Evolutionary conservation across 1,284 basidiomycete genomes (phyloP), one percentile per base, ranked within the genome.

Genomic region (Cutaneotrichosporon cavernicola): DNA sequence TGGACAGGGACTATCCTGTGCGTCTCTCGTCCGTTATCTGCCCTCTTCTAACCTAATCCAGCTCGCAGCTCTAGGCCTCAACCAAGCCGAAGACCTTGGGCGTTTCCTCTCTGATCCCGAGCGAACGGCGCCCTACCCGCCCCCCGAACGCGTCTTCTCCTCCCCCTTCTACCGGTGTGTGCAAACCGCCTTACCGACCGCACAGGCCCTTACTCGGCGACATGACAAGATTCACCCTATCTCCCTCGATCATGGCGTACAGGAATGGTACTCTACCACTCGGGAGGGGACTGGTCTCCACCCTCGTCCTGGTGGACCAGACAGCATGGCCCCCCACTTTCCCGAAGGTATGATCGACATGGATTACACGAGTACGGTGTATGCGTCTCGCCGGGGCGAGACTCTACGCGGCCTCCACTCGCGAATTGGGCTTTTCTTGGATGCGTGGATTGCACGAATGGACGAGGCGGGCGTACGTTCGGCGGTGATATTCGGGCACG

Each of bases 141-240:
- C 69, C 1, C 80, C 80, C 0, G 73, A 78, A 58, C 63, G 73
- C 43, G 69, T 81, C 32, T 76, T 78, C 63, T 71, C 70, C 13
- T 73, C 70, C 22, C 77, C 80, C 0, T 83, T 83, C 68, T 84
- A 83, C 66, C 80, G 84, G 16, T 84, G 84, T 65, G 72, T 84
- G n/a, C 81, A 84, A 65, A 84, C 84, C 0, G 75, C 81, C 0
- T 61, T 76, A 0, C 82, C 82, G 4, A 77, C 79, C 1, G 76
- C 77, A 0, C 65, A 75, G 16, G 70, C 72, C 4, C 72, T 63
- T 16, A 32, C 40, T 13, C 21, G 53, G 30, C n/a, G 34, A 22
- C 22, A 43, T 22, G 16, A 31, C 21, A 34, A 14, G n/a, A 36
- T 56, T 7, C 31, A 16, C 18, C 51, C 53, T 13, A 60, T 65